These are phyloP conservation scores for Colletotrichum chrysophilum DNA, from an alignment of 2,329 filamentous ascomycete species.

Conservation along the genomic window DNA sequence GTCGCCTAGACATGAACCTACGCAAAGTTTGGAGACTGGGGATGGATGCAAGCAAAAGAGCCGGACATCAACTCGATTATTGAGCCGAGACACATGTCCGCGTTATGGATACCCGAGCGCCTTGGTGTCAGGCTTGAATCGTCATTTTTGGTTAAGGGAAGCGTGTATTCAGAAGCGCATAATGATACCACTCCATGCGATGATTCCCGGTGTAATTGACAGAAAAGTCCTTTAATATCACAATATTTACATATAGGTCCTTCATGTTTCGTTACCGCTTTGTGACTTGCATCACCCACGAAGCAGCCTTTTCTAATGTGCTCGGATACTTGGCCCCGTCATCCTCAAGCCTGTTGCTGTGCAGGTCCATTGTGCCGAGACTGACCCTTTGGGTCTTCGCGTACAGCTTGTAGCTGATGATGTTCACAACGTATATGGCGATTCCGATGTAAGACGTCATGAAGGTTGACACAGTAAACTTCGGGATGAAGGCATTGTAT, in stretches of 20 bases:
- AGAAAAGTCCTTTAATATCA: not conserved
- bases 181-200: not conserved
- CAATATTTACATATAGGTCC: not conserved
- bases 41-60: not conserved
- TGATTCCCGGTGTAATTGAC: not conserved
- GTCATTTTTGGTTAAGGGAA: not conserved
- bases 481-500: constrained; percentile 17
- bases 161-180: not conserved
- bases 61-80: not conserved
- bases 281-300: not conserved
- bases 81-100: not conserved
- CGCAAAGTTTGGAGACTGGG: too few relatives aligned
- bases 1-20: not conserved
- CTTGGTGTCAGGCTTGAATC: not conserved
- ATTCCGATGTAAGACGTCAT: constrained; percentile 80
- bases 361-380: constrained; percentile 61
- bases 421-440: constrained; percentile 72
- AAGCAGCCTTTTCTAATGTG: not conserved
- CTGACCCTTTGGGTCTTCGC: constrained; percentile 58
- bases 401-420: constrained; percentile 69
- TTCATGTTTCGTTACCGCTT: not conserved
- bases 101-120: not conserved
- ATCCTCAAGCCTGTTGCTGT: not conserved
- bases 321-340: not conserved
- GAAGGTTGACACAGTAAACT: constrained; percentile 53